phyloP scores from a whole-genome alignment of 225 moss, liverwort and hornwort genomes.

The Anthoceros angustus region DNA sequence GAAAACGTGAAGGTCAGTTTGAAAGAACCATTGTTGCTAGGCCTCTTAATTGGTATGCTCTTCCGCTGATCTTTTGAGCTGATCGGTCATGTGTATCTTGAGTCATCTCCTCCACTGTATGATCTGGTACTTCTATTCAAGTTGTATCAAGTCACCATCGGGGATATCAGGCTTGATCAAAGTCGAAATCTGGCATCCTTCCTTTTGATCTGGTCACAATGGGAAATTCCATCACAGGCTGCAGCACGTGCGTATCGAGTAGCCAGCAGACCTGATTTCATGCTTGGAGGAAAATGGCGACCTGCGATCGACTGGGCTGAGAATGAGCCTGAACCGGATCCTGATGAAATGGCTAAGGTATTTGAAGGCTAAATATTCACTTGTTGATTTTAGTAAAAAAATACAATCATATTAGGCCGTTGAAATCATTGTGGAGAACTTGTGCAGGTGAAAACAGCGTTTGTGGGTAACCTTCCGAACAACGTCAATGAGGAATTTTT shows the following conservation, averaged over 20 bases:
- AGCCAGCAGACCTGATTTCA: slow-evolving; percentile 13
- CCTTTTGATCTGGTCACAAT: neutral
- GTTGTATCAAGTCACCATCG: neutral
- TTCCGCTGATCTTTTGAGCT: neutral
- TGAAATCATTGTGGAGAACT: neutral
- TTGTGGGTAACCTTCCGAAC: slow-evolving; percentile 14
- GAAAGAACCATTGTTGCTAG: too few species aligned
- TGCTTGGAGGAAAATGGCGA: slow-evolving; percentile 16
- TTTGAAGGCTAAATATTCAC: neutral
- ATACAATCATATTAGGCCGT: neutral
- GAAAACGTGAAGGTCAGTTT: too few species aligned
- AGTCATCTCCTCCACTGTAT: neutral
- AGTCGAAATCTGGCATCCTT: neutral
- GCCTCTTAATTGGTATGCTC: too few species aligned
- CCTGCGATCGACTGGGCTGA: slow-evolving; percentile 18
- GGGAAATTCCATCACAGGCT: slow-evolving; percentile 10
- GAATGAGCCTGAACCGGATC: slow-evolving; percentile 14
- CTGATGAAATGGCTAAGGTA: slow-evolving; percentile 13
- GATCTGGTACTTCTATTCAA: neutral
- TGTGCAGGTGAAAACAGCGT: slow-evolving; percentile 15
- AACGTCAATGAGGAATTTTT: slow-evolving; percentile 13
- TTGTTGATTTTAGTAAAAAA: too few species aligned
- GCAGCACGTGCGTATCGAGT: slow-evolving; percentile 14
- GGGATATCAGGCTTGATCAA: neutral
- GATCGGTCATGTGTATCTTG: neutral